Evolutionary conservation across 2,329 filamentous ascomycete species (phyloP).

Genomic region (Elsinoe arachidis): DNA sequence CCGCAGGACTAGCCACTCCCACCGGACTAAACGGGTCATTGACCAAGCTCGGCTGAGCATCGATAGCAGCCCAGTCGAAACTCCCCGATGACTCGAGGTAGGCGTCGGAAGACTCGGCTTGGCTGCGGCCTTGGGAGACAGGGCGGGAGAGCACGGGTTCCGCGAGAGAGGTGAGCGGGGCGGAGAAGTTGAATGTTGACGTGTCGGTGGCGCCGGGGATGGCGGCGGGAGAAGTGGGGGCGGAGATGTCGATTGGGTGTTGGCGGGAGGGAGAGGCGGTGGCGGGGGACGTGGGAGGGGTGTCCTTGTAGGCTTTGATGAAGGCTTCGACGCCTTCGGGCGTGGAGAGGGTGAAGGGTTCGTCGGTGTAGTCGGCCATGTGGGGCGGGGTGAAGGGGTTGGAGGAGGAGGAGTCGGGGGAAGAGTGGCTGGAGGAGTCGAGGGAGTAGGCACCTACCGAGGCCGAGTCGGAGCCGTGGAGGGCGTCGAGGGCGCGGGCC

Average conservation of each 20-base stretch:
- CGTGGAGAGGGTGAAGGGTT: constrained; percentile 6
- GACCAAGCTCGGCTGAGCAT: constrained; percentile 16
- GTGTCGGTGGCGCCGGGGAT: not conserved
- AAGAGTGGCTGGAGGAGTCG: constrained; percentile 11
- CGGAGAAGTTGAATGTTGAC: constrained; percentile 9
- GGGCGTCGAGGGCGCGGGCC: constrained; percentile 37
- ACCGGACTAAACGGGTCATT: constrained; percentile 13
- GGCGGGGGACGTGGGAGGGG: constrained; percentile 16
- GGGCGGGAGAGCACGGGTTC: constrained; percentile 5
- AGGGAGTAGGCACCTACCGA: constrained; percentile 13
- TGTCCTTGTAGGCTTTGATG: constrained; percentile 14
- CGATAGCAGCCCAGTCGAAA: constrained; percentile 15
- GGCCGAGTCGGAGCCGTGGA: constrained; percentile 13
- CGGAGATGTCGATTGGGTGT: not conserved
- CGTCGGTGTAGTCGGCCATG: constrained; percentile 9
- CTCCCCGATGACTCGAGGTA: constrained; percentile 8
- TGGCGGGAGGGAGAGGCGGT: constrained; percentile 8
- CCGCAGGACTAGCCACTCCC: constrained; percentile 6
- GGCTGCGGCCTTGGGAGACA: not conserved
- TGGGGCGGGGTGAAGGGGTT: constrained; percentile 16
- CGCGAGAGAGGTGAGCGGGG: not conserved
- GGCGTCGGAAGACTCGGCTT: constrained; percentile 11
- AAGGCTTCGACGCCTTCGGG: constrained; percentile 13
- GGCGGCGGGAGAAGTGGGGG: not conserved
- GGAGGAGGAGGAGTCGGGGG: constrained; percentile 7